These are phyloP conservation scores for Neurospora discreta DNA, from an alignment of 495 filamentous ascomycete genomes.

Conservation along the genomic window DNA sequence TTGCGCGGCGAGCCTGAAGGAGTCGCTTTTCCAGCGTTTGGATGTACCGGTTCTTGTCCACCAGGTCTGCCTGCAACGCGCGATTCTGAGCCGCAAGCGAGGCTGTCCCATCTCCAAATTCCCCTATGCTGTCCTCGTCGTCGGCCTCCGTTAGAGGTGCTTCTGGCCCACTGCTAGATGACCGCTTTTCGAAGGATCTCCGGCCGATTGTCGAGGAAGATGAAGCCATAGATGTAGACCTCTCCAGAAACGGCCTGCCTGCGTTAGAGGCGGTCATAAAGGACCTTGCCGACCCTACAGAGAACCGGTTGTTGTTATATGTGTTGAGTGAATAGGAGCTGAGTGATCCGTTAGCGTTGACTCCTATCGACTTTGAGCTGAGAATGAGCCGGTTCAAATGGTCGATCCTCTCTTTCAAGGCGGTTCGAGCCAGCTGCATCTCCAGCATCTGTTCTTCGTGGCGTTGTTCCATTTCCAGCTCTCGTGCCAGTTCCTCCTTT, in stretches of 20 bases:
- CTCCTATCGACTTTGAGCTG: constrained; percentile 87
- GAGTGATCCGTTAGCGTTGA: constrained; percentile 65
- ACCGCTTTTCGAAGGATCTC: constrained; percentile 33
- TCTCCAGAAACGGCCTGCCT: constrained; percentile 44
- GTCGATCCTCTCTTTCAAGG: constrained; percentile 92
- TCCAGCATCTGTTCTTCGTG: constrained; percentile 97
- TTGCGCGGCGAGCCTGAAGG: constrained; percentile 81
- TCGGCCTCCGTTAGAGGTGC: constrained; percentile 31
- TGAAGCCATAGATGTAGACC: constrained; percentile 58
- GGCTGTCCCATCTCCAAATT: constrained; percentile 82
- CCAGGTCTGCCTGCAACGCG: constrained; percentile 83
- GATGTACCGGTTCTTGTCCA: constrained; percentile 94
- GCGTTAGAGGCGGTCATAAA: constrained; percentile 61
- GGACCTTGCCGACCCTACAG: constrained; percentile 52
- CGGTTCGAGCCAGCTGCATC: constrained; percentile 93
- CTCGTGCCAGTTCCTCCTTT: constrained; percentile 56
- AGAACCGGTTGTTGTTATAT: background rate
- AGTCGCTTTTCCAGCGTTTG: constrained; percentile 84
- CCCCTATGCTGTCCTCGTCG: constrained; percentile 65
- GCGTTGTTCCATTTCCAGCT: constrained; percentile 70
- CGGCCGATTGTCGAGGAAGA: constrained; percentile 45
- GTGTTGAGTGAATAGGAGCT: constrained; percentile 40
- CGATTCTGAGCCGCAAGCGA: constrained; percentile 69
- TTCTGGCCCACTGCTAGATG: constrained; percentile 24
- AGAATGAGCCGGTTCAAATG: constrained; percentile 93